These are phyloP conservation scores for Jaminaea rosea DNA, from an alignment of 1,284 basidiomycete genomes.

Conservation along the genomic window DNA sequence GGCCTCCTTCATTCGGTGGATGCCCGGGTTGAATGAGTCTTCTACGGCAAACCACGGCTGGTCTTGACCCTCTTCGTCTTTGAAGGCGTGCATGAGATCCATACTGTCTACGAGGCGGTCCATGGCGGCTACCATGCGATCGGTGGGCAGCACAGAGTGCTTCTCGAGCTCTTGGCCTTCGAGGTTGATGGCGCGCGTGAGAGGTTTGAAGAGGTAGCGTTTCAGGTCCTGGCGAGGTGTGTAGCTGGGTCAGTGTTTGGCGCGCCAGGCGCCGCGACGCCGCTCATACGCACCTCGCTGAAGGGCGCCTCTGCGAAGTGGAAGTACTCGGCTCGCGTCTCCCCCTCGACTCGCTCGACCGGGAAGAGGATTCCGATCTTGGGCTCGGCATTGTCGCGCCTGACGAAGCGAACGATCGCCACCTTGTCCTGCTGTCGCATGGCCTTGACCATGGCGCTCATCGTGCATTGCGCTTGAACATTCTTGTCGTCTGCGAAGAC, in stretches of 20 bases:
- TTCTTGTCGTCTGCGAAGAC: constrained; percentile 68
- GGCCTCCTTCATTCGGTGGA: constrained; percentile 85
- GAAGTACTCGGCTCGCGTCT: not conserved
- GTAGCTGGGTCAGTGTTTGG: too few relatives aligned
- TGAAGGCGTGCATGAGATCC: constrained; percentile 59
- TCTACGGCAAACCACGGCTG: constrained; percentile 67
- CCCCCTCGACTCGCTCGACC: not conserved
- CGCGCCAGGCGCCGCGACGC: too few relatives aligned
- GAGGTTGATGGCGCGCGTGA: constrained; percentile 65
- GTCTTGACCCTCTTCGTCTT: constrained; percentile 61
- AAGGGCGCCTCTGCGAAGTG: constrained; percentile 67
- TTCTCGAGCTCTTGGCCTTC: constrained; percentile 64
- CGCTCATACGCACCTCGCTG: too few relatives aligned
- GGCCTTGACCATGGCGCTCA: constrained; percentile 75
- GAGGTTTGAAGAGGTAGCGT: constrained; percentile 73
- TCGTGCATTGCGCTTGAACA: constrained; percentile 65
- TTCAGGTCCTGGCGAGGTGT: too few relatives aligned
- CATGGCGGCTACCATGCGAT: constrained; percentile 70
- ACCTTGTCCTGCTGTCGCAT: constrained; percentile 61
- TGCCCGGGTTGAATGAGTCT: constrained; percentile 74
- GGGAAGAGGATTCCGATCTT: constrained; percentile 52
- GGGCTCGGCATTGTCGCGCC: constrained; percentile 64
- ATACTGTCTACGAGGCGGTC: constrained; percentile 73
- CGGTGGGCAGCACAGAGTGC: constrained; percentile 74
- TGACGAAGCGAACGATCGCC: constrained; percentile 74